Base-by-base conservation (phyloP, 805 yeast species). In the Diddensiella santjacobensis region DNA sequence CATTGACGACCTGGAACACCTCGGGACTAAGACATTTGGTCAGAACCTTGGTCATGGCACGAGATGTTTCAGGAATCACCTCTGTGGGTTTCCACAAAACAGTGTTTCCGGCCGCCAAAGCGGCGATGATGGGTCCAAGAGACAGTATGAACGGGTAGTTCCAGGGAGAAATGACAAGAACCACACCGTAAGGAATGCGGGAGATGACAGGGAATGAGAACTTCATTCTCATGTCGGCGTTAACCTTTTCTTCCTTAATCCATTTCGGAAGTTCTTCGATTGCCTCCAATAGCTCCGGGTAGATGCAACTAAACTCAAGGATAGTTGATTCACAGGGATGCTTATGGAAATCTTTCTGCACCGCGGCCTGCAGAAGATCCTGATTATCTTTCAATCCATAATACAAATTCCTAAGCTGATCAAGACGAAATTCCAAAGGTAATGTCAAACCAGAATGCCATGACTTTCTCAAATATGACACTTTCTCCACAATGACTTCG, bases 21-120 rank as follows among this genome's bases (percentile, higher is more conserved):
- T 75, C 76, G 0, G 74, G 74, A 60, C 76, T 86, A 51, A 81
- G 71, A 11, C 80, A 75, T 2, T 71, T 60, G 26, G 69, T 62
- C 13, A 90, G 65, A 3, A 87, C 59, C 15, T 71, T 69, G n/a
- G 83, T 72, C 31, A 90, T 60, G n/a, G 75, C 71, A 18, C 61
- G 58, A 2, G 88, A 71, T 42, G 83, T 77, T 53, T 75, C 67
- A 0, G 93, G 91, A 2, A 83, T 78, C 47, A 74, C 62, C 64
- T 91, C 97, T 51, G 84, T 75, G 15, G 87, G 89, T 63, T 88
- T 88, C 57, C 83, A 68, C 18, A 85, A 79, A 22, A 86, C 91
- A 13, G 82, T 72, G 64, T 90, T 89, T 10, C 97, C 97, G 18
- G 83, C 86, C 1, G 95, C 87, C 54, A 91, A 68, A 1, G 96